phyloP scores from a whole-genome alignment of 2,329 filamentous ascomycete genomes.

The Colletotrichum sp. region DNA sequence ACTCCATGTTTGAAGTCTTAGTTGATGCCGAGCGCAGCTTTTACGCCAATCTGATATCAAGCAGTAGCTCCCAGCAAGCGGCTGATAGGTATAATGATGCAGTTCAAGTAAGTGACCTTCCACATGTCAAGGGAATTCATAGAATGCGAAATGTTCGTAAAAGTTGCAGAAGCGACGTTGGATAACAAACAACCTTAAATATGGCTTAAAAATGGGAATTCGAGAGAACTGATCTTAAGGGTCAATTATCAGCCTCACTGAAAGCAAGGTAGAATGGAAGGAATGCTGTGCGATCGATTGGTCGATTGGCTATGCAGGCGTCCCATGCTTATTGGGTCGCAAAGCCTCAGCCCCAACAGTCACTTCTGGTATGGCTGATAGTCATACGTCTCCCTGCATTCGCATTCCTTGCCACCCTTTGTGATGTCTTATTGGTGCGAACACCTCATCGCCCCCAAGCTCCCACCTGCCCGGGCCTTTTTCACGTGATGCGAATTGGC shows the following conservation, averaged over 20 bases:
- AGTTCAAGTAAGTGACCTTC: neutral
- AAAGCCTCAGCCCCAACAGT: neutral
- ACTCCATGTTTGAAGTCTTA: neutral
- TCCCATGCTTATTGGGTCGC: neutral
- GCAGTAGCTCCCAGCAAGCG: accelerated
- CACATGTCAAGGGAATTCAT: neutral
- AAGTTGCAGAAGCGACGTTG: neutral
- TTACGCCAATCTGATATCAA: neutral
- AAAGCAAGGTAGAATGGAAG: neutral
- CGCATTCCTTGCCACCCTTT: neutral
- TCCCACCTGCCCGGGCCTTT: neutral
- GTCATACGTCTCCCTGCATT: neutral
- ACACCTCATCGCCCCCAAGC: neutral
- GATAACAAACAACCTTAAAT: neutral
- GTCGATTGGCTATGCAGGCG: neutral
- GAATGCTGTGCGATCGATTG: neutral
- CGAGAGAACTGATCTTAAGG: neutral
- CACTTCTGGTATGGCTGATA: neutral
- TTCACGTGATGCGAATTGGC: neutral
- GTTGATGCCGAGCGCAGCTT: neutral
- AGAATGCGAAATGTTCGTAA: accelerated
- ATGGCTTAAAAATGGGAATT: accelerated
- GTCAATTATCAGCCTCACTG: neutral
- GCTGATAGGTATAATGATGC: accelerated
- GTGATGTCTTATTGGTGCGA: neutral